Evolutionary conservation across 2,329 filamentous ascomycete species (phyloP).

Genomic region (Penicillium sp.): DNA sequence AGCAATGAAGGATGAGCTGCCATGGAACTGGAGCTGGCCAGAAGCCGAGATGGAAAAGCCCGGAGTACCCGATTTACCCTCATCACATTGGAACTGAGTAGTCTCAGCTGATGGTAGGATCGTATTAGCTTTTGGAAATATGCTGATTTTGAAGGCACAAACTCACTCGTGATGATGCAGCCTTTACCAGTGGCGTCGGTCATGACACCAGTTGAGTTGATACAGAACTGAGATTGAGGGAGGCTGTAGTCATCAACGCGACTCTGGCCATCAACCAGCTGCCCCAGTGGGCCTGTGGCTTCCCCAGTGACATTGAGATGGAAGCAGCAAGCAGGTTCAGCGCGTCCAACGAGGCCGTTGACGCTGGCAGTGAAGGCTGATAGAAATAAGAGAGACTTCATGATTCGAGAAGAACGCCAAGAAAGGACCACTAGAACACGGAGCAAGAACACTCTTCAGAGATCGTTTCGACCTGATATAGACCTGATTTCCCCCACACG

Average conservation of each 20-base stretch:
- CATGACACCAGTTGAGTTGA: conserved; percentile 56
- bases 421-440: conserved; percentile 4
- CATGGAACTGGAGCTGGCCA: conserved; percentile 56
- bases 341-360: conserved; percentile 45
- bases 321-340: conserved; percentile 52
- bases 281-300: conserved; percentile 57
- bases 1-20: conserved; percentile 58
- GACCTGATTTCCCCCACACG: not conserved
- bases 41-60: conserved; percentile 60
- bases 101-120: conserved; percentile 49
- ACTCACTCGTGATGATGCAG: conserved; percentile 64
- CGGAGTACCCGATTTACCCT: conserved; percentile 50
- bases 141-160: not conserved
- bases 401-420: conserved; percentile 17
- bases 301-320: conserved; percentile 53
- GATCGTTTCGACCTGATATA: conserved; percentile 2
- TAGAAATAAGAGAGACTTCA: conserved; percentile 43
- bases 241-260: conserved; percentile 55
- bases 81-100: conserved; percentile 64
- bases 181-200: conserved; percentile 59
- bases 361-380: conserved; percentile 44
- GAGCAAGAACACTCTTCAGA: conserved; percentile 10
- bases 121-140: conserved; percentile 12
- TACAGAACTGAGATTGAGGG: conserved; percentile 54
- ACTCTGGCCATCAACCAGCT: conserved; percentile 64